Conservation (phyloP, 2,329 filamentous ascomycete species). For the Aspergillus neoniger region DNA sequence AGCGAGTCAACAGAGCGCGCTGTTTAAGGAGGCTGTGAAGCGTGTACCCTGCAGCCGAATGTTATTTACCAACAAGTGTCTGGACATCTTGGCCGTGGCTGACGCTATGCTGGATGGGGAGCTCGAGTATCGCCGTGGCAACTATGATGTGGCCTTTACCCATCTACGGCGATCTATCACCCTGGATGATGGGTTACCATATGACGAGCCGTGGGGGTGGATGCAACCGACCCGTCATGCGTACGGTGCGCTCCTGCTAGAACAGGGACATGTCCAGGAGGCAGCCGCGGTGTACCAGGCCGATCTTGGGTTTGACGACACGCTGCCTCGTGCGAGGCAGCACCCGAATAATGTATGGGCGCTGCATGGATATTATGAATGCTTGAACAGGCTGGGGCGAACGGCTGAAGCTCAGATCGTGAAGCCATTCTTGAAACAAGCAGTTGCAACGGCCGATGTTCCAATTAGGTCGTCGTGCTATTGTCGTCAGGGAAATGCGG, state of each 20-base stretch:
- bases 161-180: conserved; percentile 60
- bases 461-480: conserved; percentile 61
- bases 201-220: conserved; percentile 78
- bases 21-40: conserved; percentile 56
- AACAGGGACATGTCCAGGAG: conserved; percentile 62
- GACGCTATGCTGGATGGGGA: conserved; percentile 71
- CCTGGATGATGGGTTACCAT: conserved; percentile 65
- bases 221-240: conserved; percentile 75
- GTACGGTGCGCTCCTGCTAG: conserved; percentile 67
- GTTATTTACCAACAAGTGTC: conserved; percentile 68
- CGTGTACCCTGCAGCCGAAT: conserved; percentile 62
- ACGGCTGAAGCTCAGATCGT: conserved; percentile 52
- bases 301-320: conserved; percentile 62
- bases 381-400: conserved; percentile 58
- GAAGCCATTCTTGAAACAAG: conserved; percentile 53
- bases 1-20: conserved; percentile 54
- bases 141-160: conserved; percentile 61
- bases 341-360: conserved; percentile 77
- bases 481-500: conserved; percentile 42
- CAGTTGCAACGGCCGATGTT: conserved; percentile 61
- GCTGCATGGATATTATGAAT: conserved; percentile 72
- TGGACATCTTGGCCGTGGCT: conserved; percentile 64
- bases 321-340: conserved; percentile 63
- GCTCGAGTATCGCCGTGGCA: conserved; percentile 66
- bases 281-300: conserved; percentile 61